Evolutionary conservation across 345 rosid species (phyloP), one percentile per base, ranked within the genome.

Genomic region (Hibiscus syriacus): DNA sequence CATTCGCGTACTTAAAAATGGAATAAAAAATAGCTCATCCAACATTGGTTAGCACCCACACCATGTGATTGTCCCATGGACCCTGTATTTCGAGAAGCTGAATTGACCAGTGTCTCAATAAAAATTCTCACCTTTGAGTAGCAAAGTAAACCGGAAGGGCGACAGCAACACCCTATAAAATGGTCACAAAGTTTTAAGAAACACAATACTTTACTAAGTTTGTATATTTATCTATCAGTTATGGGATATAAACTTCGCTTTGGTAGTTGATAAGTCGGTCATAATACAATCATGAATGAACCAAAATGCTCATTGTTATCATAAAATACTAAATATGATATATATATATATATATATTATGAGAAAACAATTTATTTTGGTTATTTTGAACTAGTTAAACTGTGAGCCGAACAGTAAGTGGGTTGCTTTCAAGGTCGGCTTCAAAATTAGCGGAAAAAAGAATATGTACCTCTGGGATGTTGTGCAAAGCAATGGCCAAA

Each of bases 111-210:
- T 3, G 16, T 20, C 36, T n/a, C 32, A 59, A 39, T 50, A 29
- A 53, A 20, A 53, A 72, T 70, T 77, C 79, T 75, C 79, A 94
- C 99, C 99, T 94, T 70, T 91, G 89, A 32, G 99, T 94, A 30
- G 97, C 99, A 81, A 87, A 94, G 78, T 94, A 94, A 59, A 91
- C 77, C 23, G 99, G 99, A 73, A 94, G 88, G 25, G 99, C 97
- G 68, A 94, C 99, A 68, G 96, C 99, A 60, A 94, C 96, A 73
- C 99, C 99, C 99, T 94, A 83, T 66, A 48, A 63, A 25, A 63
- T 63, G 53, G 23, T 23, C n/a, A 20, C 20, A 16, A 63, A 41
- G 19, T 61, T 38, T 4, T 2, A 12, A 3, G 5, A 5, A 38
- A 38, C 17, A 20, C 12, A 56, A 61, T 13, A 39, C 30, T 39